Evolutionary conservation across 1,284 basidiomycete species (phyloP), one percentile per base, ranked within the genome.

Genomic region (Austropuccinia psidii): DNA sequence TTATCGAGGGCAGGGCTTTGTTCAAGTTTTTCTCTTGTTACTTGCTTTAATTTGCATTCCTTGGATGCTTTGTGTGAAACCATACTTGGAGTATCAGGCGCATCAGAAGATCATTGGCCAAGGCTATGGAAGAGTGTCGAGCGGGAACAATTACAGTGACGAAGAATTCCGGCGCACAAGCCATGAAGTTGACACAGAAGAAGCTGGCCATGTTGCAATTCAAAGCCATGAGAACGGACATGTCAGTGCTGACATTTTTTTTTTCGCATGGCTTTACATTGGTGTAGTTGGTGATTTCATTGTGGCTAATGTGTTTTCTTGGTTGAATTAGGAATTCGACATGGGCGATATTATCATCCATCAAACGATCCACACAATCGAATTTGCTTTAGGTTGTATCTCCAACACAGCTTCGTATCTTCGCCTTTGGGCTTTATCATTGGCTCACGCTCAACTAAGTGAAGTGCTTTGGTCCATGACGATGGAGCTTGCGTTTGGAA

Each of bases 391-490:
- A 45, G 88, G 94, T 24, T 97, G 95, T 82, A 97, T 99, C 80
- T 98, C 96, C 76, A 97, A 99, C 83, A 99, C 96, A 1, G 96
- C 95, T 8, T 98, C 94, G 27, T 99, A 99, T 83, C 88, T 99
- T 66, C 95, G 95, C 83, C 85, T 99, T 45, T 99, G 95, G 95
- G 96, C 96, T 27, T 86, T 99, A 9, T 98, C 96, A 37, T 86
- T 98, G 61, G 95, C 95, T 8, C 95, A 99, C 83, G 93, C 96
- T 15, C 96, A 98, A 83, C 85, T 99, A 29, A 95, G 92, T 65
- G 94, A 97, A 82, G 96, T 99, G 58, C 83, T 95, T 74, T 95
- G 91, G 89, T 81, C 80, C 68, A 93, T 94, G 92, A 92, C 90
- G 0, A 77, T 95, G 45, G 87, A 83, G 72, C 78, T 79, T 8